Base-by-base conservation (phyloP, 257 asterid species). In the Scutellaria galericulata region DNA sequence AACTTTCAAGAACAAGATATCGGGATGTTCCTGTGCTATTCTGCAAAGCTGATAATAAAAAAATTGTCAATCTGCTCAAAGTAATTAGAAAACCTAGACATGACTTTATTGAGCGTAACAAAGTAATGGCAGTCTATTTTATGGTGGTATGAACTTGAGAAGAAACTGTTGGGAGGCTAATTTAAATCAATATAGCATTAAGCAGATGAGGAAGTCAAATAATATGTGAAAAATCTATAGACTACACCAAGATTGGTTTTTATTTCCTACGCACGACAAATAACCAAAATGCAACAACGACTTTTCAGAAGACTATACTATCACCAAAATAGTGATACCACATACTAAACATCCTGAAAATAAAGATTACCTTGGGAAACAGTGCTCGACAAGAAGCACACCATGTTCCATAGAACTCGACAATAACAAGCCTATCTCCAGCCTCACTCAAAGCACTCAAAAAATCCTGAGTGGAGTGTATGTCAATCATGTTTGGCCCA, bases 361-460 rank as follows among this genome's bases (percentile, higher is more conserved):
- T 37, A 53, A 66, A 55, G 68, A 71, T 44, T 78, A 92, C 97
- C 94, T 87, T 92, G 74, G 98, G 98, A 74, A 81, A 92, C 66
- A 92, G 74, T 64, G 96, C 98, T 76, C 90, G 85, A 71, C 96
- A 92, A 74, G 98, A 92, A 80, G 98, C 98, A 73, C 98, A 92
- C 98, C 98, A 92, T 59, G 98, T 90, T 46, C 91, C 98, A 65
- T 90, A 92, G 81, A 90, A 85, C 82, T 92, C 97, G 35, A 88
- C 98, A 69, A 92, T 82, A 72, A 90, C 98, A 54, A 92, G 84
- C 75, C 85, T 84, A 11, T 92, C 98, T 78, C 91, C 94, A 70
- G 97, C 98, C 79, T 88, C 78, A 66, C 91, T 88, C 78, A 92
- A 76, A 66, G 93, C 94, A 70, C 55, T 83, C 78, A 88, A 81